Conservation (phyloP, 108 stramenopile genomes). For the Nitzschia sp. region DNA sequence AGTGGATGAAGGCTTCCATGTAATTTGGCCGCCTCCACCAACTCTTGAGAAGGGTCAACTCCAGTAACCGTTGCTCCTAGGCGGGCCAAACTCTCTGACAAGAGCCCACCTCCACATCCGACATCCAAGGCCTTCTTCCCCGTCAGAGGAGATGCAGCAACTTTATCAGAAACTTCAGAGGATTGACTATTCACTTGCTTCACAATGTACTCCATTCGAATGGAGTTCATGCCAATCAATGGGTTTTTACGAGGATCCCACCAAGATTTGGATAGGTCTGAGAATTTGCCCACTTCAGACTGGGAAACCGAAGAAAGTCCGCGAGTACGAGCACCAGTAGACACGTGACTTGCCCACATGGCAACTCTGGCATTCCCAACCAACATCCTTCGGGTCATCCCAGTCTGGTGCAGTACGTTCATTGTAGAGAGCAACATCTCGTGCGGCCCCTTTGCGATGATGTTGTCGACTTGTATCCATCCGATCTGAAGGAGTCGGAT, state of each 20-base stretch:
- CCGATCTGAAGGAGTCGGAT: no score
- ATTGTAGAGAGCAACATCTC: no score
- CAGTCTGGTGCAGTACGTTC: no score
- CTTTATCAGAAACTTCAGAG: neutral
- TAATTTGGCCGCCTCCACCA: conserved; percentile 59
- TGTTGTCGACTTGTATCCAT: no score
- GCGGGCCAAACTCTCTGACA: conserved; percentile 83
- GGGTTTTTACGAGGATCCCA: conserved; percentile 77
- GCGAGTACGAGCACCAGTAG: neutral
- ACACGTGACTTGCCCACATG: neutral
- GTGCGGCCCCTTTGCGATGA: no score
- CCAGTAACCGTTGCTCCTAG: conserved; percentile 82
- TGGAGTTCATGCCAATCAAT: conserved; percentile 80
- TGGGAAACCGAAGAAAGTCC: conserved; percentile 39
- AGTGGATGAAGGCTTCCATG: conserved; percentile 52
- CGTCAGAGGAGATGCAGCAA: conserved; percentile 22
- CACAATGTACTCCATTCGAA: conserved; percentile 62
- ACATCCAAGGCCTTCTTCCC: conserved; percentile 70
- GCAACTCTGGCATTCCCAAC: no score
- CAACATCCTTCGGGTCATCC: no score
- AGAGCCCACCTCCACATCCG: conserved; percentile 92
- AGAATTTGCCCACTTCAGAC: conserved; percentile 72
- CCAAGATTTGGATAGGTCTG: conserved; percentile 56
- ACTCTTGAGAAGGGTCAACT: conserved; percentile 71
- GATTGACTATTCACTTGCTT: conserved; percentile 16